A percentile compares a stretch with the other conserved stretches of the same genome.
Evolutionary conservation across 2,329 filamentous ascomycete species (phyloP).

Genomic region (Exophiala xenobiotica): DNA sequence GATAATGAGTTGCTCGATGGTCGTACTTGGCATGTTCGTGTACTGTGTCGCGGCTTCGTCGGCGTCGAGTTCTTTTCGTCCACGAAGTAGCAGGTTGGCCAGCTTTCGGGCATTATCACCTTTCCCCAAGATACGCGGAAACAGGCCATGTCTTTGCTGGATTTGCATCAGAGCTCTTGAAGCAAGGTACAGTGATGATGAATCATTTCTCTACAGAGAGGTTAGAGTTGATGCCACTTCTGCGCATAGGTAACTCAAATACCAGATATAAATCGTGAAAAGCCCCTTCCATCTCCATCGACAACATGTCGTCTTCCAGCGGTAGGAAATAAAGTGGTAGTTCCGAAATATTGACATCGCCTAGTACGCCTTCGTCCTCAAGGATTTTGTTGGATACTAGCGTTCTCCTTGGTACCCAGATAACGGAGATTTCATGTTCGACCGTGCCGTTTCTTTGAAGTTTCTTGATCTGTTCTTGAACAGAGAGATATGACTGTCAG

Average conservation of each 20-base stretch:
- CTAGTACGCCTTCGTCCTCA: slow-evolving; percentile 88
- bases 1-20: slow-evolving; percentile 86
- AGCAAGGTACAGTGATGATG: slow-evolving; percentile 83
- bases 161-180: slow-evolving; percentile 92
- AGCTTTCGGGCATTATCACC: slow-evolving; percentile 90
- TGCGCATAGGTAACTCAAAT: slow-evolving; percentile 31
- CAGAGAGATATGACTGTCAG: slow-evolving; percentile 50
- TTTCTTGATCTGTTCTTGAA: slow-evolving; percentile 81
- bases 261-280: slow-evolving; percentile 84
- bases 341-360: slow-evolving; percentile 85
- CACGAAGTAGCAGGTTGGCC: slow-evolving; percentile 80
- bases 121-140: slow-evolving; percentile 91
- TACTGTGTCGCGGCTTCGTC: slow-evolving; percentile 55
- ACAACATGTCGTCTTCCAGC: slow-evolving; percentile 85
- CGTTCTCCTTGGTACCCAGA: slow-evolving; percentile 92
- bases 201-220: slow-evolving; percentile 67
- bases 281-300: slow-evolving; percentile 82
- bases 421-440: slow-evolving; percentile 93
- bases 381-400: slow-evolving; percentile 86
- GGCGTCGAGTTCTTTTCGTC: slow-evolving; percentile 86
- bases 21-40: slow-evolving; percentile 72
- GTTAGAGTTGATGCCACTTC: slow-evolving; percentile 28
- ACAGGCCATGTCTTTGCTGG: slow-evolving; percentile 87
- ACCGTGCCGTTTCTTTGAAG: slow-evolving; percentile 83
- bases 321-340: slow-evolving; percentile 88